Percentiles rank a stretch among this genome's conserved stretches.
Evolutionary conservation across 2,329 filamentous ascomycete species (phyloP).

Genomic region (Gaeumannomyces tritici): DNA sequence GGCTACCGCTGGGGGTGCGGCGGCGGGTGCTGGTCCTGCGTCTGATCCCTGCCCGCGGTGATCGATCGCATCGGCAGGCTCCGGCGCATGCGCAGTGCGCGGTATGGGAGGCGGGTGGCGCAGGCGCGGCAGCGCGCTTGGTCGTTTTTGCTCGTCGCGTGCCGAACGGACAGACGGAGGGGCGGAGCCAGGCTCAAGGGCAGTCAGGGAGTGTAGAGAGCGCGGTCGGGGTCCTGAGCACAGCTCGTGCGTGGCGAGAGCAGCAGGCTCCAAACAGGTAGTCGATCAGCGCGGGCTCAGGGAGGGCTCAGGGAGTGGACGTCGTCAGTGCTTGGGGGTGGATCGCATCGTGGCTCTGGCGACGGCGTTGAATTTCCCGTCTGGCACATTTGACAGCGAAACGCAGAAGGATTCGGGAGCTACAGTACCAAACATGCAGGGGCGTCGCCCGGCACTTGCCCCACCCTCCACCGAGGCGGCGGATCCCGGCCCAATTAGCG

Average conservation of each 20-base stretch:
- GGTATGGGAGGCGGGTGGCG: neutral
- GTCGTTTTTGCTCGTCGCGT: neutral
- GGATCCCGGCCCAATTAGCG: neutral
- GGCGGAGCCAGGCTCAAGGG: neutral
- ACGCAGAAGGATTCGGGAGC: neutral
- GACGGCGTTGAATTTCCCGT: neutral
- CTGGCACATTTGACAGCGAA: neutral
- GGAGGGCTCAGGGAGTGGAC: neutral
- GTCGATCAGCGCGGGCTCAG: neutral
- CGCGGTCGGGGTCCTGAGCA: neutral
- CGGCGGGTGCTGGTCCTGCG: neutral
- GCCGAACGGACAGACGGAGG: neutral
- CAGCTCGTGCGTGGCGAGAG: neutral
- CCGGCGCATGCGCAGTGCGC: neutral
- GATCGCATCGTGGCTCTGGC: neutral
- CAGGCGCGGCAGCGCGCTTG: neutral
- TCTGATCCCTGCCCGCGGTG: neutral
- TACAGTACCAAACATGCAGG: neutral
- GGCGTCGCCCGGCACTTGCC: neutral
- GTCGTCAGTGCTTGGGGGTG: neutral
- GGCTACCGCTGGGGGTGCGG: neutral
- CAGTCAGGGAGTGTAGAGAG: neutral
- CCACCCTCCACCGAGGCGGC: neutral
- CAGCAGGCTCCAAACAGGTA: neutral
- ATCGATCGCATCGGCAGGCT: neutral